Conservation (phyloP, 2,329 filamentous ascomycete genomes). For the Xylariaceae sp. region DNA sequence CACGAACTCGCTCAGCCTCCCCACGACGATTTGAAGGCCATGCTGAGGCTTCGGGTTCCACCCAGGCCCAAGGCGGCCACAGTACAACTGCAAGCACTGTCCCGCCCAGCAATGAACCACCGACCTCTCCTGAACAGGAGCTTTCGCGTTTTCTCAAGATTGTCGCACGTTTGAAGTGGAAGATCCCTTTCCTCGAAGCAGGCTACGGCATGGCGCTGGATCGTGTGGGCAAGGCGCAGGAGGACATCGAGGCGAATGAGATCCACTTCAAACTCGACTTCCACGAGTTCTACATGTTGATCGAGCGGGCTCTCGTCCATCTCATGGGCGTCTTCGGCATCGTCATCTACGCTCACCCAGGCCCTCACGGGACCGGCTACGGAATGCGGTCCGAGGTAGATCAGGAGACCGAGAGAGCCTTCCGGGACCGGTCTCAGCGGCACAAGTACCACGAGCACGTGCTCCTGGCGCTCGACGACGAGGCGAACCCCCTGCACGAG, state of each 20-base stretch:
- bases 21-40: no score
- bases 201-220: constrained; percentile 49
- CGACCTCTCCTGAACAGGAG: constrained; percentile 31
- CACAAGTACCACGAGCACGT: constrained; percentile 68
- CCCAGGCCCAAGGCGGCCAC: no score
- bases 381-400: constrained; percentile 6
- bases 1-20: no score
- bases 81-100: constrained; percentile 1
- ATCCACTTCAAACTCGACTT: constrained; percentile 75
- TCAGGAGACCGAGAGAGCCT: not conserved
- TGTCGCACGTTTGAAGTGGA: constrained; percentile 57
- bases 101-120: constrained; percentile 4
- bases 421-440: constrained; percentile 22
- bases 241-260: constrained; percentile 35
- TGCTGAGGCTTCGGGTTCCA: no score
- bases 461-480: constrained; percentile 54
- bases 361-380: constrained; percentile 6
- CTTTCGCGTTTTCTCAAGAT: constrained; percentile 56
- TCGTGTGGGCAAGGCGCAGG: constrained; percentile 32
- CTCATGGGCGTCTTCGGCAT: constrained; percentile 61
- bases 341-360: constrained; percentile 32
- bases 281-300: constrained; percentile 68
- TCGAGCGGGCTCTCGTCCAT: constrained; percentile 65
- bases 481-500: constrained; percentile 49
- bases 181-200: constrained; percentile 52